Base-by-base conservation (phyloP, 192 early-diverging fungal species). In the Backusella luteola region DNA sequence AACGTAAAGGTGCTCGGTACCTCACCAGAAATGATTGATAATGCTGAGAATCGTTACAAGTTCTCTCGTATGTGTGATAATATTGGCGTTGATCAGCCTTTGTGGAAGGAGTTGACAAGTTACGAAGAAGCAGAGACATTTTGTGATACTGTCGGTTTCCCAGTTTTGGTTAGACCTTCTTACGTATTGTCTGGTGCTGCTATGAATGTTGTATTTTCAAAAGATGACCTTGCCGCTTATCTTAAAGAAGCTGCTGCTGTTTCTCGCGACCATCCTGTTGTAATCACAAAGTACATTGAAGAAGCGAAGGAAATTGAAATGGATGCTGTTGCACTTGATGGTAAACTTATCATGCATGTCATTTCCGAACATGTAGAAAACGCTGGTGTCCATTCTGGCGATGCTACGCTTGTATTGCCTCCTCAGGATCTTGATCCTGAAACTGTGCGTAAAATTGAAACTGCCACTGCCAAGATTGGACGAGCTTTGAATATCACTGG, bases 281-380 rank as follows among this genome's bases (percentile, higher is more conserved):
- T 99, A 19, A 97, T 99, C 76, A 91, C 97, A 73, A 98, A 99
- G 91, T 98, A 94, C 78, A 99, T 99, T 80, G 94, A 96, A 77
- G 96, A 96, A 73, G 98, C 98, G 56, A 96, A 97, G 87, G 98
- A 99, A 84, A 96, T 99, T 74, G 98, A 99, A 77, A 92, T 99
- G 85, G 98, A 99, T 81, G 98, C 96, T n/a, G 97, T 99, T 69
- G 97, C 98, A 9, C 82, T 92, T 21, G 92, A 95, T 72, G 98
- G 98, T 44, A 95, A 97, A 86, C 85, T 97, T 75, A 77, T 97
- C 67, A 92, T 97, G 91, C 96, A 98, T 81, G 96, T 95, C 41
- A 88, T 99, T 73, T 95, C 97, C 69, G 96, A 99, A 86, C 98
- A 99, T 83, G 95, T 99, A 29, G 98, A 99, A 86, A 98, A 99